Percentiles rank a stretch among this genome's conserved stretches.
phyloP scores from a whole-genome alignment of 805 yeast species.

The Monosporozyma yasuniensis region DNA sequence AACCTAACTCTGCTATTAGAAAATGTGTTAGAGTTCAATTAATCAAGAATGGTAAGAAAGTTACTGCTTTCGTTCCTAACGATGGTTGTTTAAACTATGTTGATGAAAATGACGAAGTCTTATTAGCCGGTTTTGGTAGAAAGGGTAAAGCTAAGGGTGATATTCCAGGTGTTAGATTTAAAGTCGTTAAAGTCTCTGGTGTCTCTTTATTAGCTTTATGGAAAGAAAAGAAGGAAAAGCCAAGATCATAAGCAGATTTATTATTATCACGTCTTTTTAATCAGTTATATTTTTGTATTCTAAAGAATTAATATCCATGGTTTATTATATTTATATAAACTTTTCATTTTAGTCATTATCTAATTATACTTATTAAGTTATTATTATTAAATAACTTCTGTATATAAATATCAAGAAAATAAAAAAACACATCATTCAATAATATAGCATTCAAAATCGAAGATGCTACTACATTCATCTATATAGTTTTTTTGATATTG shows the following conservation, averaged over 20 bases:
- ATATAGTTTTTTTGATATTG: neutral
- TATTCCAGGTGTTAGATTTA: constrained; percentile 99
- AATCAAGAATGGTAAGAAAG: constrained; percentile 99
- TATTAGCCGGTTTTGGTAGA: constrained; percentile 99
- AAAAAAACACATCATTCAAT: neutral
- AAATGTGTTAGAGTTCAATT: constrained; percentile 99
- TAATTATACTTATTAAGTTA: neutral
- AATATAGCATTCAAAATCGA: neutral
- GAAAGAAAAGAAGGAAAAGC: constrained; percentile 99
- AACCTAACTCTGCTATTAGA: constrained; percentile 99
- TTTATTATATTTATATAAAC: neutral
- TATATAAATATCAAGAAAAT: neutral
- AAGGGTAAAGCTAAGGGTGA: constrained; percentile 99
- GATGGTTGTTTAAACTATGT: constrained; percentile 99
- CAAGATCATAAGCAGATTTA: constrained; percentile 71
- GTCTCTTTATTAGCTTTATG: constrained; percentile 98
- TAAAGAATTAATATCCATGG: neutral
- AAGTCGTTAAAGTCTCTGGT: constrained; percentile 99
- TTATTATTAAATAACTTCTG: neutral
- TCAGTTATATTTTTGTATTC: neutral
- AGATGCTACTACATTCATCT: neutral
- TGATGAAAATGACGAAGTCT: constrained; percentile 99
- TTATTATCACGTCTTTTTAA: neutral
- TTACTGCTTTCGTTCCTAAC: constrained; percentile 99
- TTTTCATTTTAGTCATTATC: neutral